Evolutionary conservation across 768 basidiomycete genomes (phyloP).

Genomic region (Crepidotus variabilis): DNA sequence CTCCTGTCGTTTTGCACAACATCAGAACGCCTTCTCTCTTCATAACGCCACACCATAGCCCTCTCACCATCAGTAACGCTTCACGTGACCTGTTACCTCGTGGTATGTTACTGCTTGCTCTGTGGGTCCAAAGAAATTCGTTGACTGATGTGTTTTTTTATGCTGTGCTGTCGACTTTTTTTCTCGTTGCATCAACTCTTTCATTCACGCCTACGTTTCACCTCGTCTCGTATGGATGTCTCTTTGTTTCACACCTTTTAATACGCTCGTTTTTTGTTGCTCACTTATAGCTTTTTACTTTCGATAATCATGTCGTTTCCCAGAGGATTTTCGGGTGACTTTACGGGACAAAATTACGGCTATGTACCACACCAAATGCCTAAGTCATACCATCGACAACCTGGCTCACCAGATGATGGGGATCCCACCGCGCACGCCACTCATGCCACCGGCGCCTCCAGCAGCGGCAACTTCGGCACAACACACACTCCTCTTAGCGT

Average conservation of each 20-base stretch:
- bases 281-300: background rate
- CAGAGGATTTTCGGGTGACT: background rate
- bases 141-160: slow-evolving; percentile 7
- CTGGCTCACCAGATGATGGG: background rate
- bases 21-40: background rate
- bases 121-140: slow-evolving; percentile 10
- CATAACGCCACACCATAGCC: background rate
- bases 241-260: background rate
- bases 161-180: background rate
- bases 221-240: background rate
- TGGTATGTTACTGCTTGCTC: slow-evolving; percentile 2
- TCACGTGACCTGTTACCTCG: slow-evolving; percentile 9
- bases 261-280: background rate
- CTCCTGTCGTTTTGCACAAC: background rate
- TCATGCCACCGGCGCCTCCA: background rate
- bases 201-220: background rate
- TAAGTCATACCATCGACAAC: background rate
- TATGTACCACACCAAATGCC: background rate
- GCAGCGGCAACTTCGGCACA: background rate
- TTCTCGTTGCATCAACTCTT: background rate
- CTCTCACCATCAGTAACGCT: background rate
- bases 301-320: background rate
- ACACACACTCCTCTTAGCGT: background rate
- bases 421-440: background rate
- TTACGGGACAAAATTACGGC: background rate